phyloP scores from a whole-genome alignment of 371 early-diverging fungal species.

The Actinomortierella wolfii region DNA sequence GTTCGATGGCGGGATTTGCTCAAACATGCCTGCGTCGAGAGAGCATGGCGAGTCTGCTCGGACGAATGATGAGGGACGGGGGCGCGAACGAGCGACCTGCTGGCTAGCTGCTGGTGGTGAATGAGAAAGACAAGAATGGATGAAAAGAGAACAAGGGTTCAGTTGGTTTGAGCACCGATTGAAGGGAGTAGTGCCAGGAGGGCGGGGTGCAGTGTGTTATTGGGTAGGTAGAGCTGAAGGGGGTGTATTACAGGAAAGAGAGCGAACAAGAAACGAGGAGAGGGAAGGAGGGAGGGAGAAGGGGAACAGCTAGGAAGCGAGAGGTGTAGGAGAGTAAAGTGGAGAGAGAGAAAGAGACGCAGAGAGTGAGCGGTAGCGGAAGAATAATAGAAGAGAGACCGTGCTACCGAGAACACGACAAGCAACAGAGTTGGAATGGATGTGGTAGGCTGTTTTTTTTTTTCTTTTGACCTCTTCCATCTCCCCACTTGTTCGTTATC shows the following conservation, averaged over 20 bases:
- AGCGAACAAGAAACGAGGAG: constrained; percentile 1
- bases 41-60: constrained; percentile 28
- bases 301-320: background rate
- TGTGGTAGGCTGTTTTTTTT: background rate
- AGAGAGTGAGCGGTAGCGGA: no score
- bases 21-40: constrained; percentile 41
- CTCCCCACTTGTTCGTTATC: background rate
- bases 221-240: background rate
- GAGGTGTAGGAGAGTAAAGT: background rate
- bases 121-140: background rate
- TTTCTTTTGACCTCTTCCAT: background rate
- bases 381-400: no score
- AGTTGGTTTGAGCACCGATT: background rate
- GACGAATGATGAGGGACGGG: background rate
- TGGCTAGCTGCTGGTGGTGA: background rate
- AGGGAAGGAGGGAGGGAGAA: background rate
- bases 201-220: background rate
- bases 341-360: no score
- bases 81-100: background rate
- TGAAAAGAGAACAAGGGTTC: background rate
- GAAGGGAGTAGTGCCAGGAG: constrained; percentile 2
- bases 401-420: no score
- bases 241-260: background rate
- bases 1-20: constrained; percentile 41
- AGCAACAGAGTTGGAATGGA: no score